These are phyloP conservation scores for Ceratobasidium sp. DNA, from an alignment of 1,284 basidiomycete genomes.

Conservation along the genomic window DNA sequence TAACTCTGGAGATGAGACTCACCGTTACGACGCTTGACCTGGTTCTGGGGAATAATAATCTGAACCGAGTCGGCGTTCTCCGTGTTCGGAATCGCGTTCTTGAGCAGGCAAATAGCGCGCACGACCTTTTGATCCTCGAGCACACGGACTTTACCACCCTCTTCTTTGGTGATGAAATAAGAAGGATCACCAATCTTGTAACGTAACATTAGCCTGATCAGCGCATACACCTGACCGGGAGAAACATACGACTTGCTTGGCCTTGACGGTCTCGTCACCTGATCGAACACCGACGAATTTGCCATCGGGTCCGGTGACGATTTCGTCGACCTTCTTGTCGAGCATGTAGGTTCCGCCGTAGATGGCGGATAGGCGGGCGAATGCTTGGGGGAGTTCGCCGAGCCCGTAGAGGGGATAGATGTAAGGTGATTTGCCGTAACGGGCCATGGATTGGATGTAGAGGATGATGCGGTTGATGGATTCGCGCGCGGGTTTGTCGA, in stretches of 20 bases:
- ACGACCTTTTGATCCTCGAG: slow-evolving; percentile 94
- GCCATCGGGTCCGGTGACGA: slow-evolving; percentile 83
- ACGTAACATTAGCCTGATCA: too few relatives aligned
- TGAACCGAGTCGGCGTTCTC: slow-evolving; percentile 94
- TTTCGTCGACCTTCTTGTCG: slow-evolving; percentile 91
- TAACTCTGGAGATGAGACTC: slow-evolving; percentile 49
- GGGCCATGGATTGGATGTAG: slow-evolving; percentile 98
- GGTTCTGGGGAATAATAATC: slow-evolving; percentile 99
- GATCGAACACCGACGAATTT: slow-evolving; percentile 93
- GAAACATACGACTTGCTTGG: slow-evolving; percentile 76
- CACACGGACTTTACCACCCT: slow-evolving; percentile 84
- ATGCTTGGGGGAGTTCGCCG: slow-evolving; percentile 97
- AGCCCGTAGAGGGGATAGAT: slow-evolving; percentile 99
- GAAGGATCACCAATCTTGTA: slow-evolving; percentile 95
- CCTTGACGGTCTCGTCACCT: slow-evolving; percentile 91
- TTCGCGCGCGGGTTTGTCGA: slow-evolving; percentile 86
- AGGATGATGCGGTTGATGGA: slow-evolving; percentile 95
- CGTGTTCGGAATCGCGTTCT: slow-evolving; percentile 97
- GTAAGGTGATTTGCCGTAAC: slow-evolving; percentile 99
- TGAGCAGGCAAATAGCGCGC: slow-evolving; percentile 95
- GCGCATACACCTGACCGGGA: background rate
- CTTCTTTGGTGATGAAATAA: slow-evolving; percentile 84
- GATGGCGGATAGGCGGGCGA: slow-evolving; percentile 96
- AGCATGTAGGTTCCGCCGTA: slow-evolving; percentile 99
- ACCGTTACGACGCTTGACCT: slow-evolving; percentile 94